Conservation (phyloP, 2,329 filamentous ascomycete genomes). For the Arthrobotrys iridis region DNA sequence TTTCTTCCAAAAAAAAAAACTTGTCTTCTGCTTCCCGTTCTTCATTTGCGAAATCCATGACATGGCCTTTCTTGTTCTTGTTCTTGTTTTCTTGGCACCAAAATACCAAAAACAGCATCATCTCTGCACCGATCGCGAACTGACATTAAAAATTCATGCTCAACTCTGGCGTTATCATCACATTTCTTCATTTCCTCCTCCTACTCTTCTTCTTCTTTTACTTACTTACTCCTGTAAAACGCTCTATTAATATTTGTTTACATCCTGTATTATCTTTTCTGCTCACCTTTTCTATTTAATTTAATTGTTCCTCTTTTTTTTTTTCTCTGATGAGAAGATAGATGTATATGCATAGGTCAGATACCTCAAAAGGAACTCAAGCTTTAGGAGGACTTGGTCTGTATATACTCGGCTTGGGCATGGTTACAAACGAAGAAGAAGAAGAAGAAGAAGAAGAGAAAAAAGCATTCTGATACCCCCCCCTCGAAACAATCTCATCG, state of each 20-base stretch:
- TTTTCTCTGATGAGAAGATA: neutral
- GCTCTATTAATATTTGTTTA: neutral
- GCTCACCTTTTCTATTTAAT: too few species aligned
- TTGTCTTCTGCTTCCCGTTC: neutral
- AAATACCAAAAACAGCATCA: conserved; percentile 3
- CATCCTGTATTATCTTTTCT: neutral
- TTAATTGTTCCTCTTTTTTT: neutral
- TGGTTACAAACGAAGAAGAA: conserved; percentile 1
- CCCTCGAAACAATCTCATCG: neutral
- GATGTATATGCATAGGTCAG: conserved; percentile 29
- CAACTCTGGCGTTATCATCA: conserved; percentile 44
- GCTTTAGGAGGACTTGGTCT: neutral
- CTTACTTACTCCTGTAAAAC: neutral
- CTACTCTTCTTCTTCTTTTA: neutral
- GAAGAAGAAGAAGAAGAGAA: too few species aligned
- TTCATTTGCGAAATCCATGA: neutral
- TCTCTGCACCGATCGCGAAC: conserved; percentile 8
- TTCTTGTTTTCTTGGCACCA: neutral
- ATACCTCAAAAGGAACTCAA: conserved; percentile 9
- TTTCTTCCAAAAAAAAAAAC: neutral
- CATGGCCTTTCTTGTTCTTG: neutral
- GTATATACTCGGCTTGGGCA: conserved; percentile 7
- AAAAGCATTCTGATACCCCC: conserved; percentile 48
- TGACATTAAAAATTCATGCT: conserved; percentile 21
- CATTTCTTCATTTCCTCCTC: neutral